Percentiles rank a stretch among this genome's conserved stretches.
Conservation (phyloP, 345 rosid species). For the Melaleuca quinquenervia region DNA sequence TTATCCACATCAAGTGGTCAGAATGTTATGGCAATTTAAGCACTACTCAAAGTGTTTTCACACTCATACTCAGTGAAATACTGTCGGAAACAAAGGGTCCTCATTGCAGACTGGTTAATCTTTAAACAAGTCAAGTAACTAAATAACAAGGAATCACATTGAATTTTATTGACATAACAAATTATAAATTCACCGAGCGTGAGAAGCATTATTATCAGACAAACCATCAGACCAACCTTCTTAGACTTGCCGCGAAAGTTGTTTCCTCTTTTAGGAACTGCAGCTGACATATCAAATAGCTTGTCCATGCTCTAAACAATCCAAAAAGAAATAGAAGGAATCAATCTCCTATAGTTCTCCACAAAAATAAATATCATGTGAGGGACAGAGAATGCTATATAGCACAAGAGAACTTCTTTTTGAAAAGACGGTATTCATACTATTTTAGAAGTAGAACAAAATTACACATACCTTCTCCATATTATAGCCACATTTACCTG, state of each 20-base stretch:
- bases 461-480: slow-evolving; percentile 32
- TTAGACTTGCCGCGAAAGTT: slow-evolving; percentile 2
- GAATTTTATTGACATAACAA: background rate
- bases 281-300: slow-evolving; percentile 22
- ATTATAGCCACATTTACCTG: slow-evolving; percentile 47
- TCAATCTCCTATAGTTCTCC: background rate
- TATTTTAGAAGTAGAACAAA: background rate
- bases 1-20: background rate
- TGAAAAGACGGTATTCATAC: background rate
- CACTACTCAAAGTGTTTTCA: background rate
- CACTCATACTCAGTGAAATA: background rate
- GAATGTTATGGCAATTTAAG: background rate
- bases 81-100: background rate
- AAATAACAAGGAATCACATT: background rate
- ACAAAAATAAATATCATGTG: background rate
- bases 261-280: slow-evolving; percentile 1
- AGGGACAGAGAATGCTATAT: background rate
- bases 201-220: background rate
- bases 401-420: background rate
- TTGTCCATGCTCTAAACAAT: slow-evolving; percentile 35
- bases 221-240: background rate
- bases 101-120: background rate
- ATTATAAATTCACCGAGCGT: background rate
- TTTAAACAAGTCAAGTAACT: background rate
- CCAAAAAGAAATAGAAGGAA: background rate